Base-by-base conservation (phyloP, 2,329 filamentous ascomycete genomes). In the Aspergillus costaricaensis region DNA sequence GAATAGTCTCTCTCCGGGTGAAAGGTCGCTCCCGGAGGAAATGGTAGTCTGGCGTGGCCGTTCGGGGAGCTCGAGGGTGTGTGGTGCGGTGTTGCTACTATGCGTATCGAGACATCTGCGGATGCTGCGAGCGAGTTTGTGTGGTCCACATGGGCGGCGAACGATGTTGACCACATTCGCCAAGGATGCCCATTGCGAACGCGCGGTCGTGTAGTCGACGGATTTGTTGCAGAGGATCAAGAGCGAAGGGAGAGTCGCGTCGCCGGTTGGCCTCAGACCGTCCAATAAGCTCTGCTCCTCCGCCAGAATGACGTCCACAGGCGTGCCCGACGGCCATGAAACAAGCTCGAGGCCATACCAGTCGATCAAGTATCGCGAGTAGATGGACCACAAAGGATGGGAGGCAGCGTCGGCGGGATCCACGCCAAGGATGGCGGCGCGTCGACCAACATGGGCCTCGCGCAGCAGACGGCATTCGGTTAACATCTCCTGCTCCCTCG, bases 41-140 rank as follows among this genome's bases (percentile, higher is more conserved):
- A 56, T 9, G 23, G 36, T n/a, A 47, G n/a, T 2, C 30, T 53
- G 21, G 14, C 43, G 39, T 59, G 66, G 47, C 59, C 62, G 38
- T 62, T 59, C 38, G 36, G 44, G 39, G 51, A 64, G 55, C 21
- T 41, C 27, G 44, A 68, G 50, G 25, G 49, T 14, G 62, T 64
- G 10, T 12, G 59, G 56, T 2, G 64, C 56, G 53, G 58, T 7
- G 55, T n/a, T 30, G 5, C 49, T 55, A 9, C 57, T 60, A 36
- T 61, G 60, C 4, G 58, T 62, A n/a, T 67, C 65, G 17, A 76
- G 55, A 43, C 71, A 73, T 53, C 67, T 72, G 30, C 72, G 61
- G 14, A 79, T 66, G 27, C 72, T 74, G 36, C 72, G 76, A 4
- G 76, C 76, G 49, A 79, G 62, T 50, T 79, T 79, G 55, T 79